Base-by-base conservation (phyloP, 108 stramenopile species). In the Skeletonema marinoi region DNA sequence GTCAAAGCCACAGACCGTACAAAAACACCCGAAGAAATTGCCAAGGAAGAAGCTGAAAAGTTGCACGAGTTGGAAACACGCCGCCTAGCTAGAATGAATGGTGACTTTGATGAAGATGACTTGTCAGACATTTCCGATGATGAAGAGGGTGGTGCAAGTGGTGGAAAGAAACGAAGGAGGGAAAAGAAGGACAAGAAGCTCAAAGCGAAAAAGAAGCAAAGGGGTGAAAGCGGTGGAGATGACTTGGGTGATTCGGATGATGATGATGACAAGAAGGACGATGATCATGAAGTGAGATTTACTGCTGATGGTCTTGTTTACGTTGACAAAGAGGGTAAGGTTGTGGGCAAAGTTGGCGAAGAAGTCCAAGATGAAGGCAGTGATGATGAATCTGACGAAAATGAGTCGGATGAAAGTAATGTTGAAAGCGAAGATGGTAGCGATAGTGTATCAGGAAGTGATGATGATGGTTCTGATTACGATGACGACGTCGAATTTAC, bases 21-120 rank as follows among this genome's bases (percentile, higher is more conserved):
- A 2, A 96, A 98, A 87, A 98, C 97, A 13, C 85, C 90, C n/a
- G 97, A 98, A 79, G 98, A 98, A 71, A 87, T 97, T 30, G 97
- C 96, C 74, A 92, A 93, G 80, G 96, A 92, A 77, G 95, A 97
- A 82, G 92, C 92, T 16, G 93, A 96, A 21, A 75, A 86, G 59
- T 74, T 98, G 61, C 92, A 97, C 13, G 85, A 94, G 77, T 66
- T 97, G 41, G 98, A 98, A 83, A 93, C 95, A 17, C 79, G 86
- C 32, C 84, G 98, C 11, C 44, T 98, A 71, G 92, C 91, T 32
- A 84, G 98, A 31, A 98, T 98, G 98, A 85, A 83, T 77, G 95
- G 93, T 14, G 96, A 97, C 60, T 94, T 93, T 73, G 89, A 88
- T 9, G 85, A 89, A 19, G 96, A 95, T 72, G 92, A 96, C 58